Conservation (phyloP, 257 asterid genomes). For the Nemophila menziesii region DNA sequence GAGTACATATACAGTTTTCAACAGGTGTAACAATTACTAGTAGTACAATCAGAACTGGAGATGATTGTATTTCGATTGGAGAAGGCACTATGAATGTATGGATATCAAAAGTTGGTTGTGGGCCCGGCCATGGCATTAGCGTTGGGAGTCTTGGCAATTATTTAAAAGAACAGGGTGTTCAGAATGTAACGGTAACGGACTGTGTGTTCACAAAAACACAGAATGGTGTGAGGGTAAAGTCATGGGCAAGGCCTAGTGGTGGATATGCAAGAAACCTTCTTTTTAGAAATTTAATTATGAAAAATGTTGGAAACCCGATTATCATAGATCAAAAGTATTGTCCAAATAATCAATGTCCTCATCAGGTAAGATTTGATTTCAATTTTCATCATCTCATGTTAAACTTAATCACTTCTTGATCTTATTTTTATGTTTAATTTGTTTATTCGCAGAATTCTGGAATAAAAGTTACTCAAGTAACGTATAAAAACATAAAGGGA, state of each 20-base stretch:
- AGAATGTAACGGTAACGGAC: constrained; percentile 45
- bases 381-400: neutral
- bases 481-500: constrained; percentile 49
- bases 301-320: constrained; percentile 45
- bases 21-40: constrained; percentile 29
- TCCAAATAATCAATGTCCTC: constrained; percentile 43
- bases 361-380: constrained; percentile 22
- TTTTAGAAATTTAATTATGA: constrained; percentile 44
- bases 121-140: constrained; percentile 75
- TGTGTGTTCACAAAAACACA: constrained; percentile 53
- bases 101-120: constrained; percentile 46
- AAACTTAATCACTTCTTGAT: neutral
- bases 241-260: constrained; percentile 59
- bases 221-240: constrained; percentile 58
- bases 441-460: constrained; percentile 36
- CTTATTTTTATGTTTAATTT: neutral
- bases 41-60: constrained; percentile 46
- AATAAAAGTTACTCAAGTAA: constrained; percentile 46
- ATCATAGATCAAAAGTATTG: constrained; percentile 66
- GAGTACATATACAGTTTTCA: constrained; percentile 40
- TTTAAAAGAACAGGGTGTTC: constrained; percentile 18
- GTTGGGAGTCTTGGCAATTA: constrained; percentile 36
- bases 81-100: constrained; percentile 52
- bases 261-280: constrained; percentile 43
- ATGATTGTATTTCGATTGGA: constrained; percentile 64